Evolutionary conservation across 805 yeast species (phyloP).

Genomic region (Starmerella cellae): DNA sequence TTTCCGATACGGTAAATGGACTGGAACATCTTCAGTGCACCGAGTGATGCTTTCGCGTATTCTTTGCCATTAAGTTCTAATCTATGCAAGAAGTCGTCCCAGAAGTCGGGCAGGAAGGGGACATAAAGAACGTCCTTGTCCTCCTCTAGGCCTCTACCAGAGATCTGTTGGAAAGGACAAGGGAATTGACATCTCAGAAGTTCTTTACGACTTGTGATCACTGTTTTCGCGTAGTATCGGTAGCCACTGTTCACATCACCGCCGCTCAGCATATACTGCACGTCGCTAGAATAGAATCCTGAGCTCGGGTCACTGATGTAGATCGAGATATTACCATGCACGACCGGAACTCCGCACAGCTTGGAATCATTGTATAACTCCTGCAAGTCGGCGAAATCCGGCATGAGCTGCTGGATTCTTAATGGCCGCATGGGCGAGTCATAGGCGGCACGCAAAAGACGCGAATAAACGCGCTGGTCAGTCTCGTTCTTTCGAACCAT

Average conservation of each 20-base stretch:
- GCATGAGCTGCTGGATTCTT: conserved; percentile 20
- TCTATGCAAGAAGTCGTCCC: conserved; percentile 29
- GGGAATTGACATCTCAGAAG: conserved; percentile 18
- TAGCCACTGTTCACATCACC: conserved; percentile 7
- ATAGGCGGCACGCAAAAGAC: conserved; percentile 27
- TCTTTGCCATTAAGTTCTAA: conserved; percentile 22
- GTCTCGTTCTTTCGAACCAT: conserved; percentile 13
- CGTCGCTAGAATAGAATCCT: conserved; percentile 15
- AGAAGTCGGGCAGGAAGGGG: conserved; percentile 30
- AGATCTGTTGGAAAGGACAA: conserved; percentile 13
- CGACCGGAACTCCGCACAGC: conserved; percentile 21
- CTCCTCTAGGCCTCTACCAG: conserved; percentile 18
- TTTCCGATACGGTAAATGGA: conserved; percentile 20
- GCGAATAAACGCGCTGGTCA: conserved; percentile 21
- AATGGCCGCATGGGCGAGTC: conserved; percentile 26
- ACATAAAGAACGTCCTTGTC: conserved; percentile 26
- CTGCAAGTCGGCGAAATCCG: conserved; percentile 23
- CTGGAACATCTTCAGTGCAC: conserved; percentile 28
- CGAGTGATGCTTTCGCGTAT: conserved; percentile 22
- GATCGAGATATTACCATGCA: conserved; percentile 26
- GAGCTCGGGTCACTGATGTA: conserved; percentile 9
- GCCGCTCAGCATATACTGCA: conserved; percentile 18
- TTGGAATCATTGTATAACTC: conserved; percentile 13
- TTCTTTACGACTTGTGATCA: conserved; percentile 25
- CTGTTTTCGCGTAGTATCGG: conserved; percentile 21